Base-by-base conservation (phyloP, 352 stramenopile genomes). In the Elongisporangium undulatum region DNA sequence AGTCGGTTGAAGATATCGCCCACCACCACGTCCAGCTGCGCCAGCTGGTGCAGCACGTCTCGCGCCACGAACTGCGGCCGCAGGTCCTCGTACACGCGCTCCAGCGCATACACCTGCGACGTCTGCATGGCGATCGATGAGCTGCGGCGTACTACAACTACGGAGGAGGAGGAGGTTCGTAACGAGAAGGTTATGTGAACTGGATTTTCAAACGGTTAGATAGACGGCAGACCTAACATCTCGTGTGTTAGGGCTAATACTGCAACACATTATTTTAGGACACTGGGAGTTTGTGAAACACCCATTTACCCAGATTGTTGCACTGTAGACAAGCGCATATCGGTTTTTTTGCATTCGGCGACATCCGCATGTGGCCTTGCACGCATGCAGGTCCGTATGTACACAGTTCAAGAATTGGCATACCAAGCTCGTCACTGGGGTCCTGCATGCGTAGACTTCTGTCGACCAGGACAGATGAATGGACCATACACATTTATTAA, bases 31-130 rank as follows among this genome's bases (percentile, higher is more conserved):
- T 95, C 86, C 55, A 95, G 71, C 59, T 93, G 84, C 57, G 79
- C 79, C 39, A 95, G 77, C 73, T 91, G 84, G 63, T 92, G 89
- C 59, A 95, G 77, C 38, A 93, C 75, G 71, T 95, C 86, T 57
- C 90, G 91, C 58, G 80, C 79, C 63, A 95, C 86, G 56, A 94
- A 95, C 53, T 87, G 79, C 65, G 80, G 71, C 39, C 87, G 81
- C 69, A 95, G 67, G 71, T 95, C 86, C 71, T 90, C 84, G 60
- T 92, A 95, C 62, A 95, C 84, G 66, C 86, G 82, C 79, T 95
- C 84, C 55, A 95, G 68, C 57, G 77, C 83, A 69, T 92, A 95
- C 63, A 95, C 86, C 64, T 95, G 83, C 53, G 86, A 88, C 58
- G 79, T 92, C 77, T 93, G 82, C 86, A 95, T 95, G 21, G 39